Conservation (phyloP, 139 green algal genomes). For the Astrephomene gubernaculifera region DNA sequence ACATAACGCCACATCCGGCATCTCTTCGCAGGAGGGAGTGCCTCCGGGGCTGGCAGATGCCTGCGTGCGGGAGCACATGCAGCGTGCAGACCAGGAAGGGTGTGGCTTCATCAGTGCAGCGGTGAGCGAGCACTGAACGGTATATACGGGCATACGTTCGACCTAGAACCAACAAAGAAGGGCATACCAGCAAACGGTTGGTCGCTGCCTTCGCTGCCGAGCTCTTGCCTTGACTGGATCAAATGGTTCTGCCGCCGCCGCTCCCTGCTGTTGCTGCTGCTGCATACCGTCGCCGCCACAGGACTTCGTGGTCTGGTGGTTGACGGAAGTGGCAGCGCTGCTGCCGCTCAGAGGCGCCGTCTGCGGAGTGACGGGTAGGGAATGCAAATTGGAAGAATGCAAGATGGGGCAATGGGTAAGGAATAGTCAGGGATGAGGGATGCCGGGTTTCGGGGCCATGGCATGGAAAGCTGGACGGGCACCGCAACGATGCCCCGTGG, state of each 20-base stretch:
- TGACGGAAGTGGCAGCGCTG: slow-evolving; percentile 42
- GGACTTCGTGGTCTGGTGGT: slow-evolving; percentile 47
- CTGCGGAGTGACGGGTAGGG: neutral
- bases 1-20: neutral
- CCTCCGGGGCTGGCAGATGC: slow-evolving; percentile 13
- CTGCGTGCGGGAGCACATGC: slow-evolving; percentile 43
- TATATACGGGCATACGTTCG: neutral
- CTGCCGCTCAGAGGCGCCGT: slow-evolving; percentile 36
- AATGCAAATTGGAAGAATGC: no score
- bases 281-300: neutral
- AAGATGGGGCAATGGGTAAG: no score
- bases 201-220: neutral
- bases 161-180: neutral
- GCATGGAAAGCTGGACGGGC: no score
- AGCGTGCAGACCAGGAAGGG: slow-evolving; percentile 44
- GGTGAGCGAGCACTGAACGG: neutral
- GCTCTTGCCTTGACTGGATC: neutral
- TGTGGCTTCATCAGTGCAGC: neutral
- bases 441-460: no score
- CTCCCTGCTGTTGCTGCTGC: neutral
- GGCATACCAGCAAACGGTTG: neutral
- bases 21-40: slow-evolving; percentile 25
- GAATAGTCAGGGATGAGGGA: no score
- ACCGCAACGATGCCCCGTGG: no score
- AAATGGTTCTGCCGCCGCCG: neutral